Base-by-base conservation (phyloP, 1,284 basidiomycete species). In the Ceratobasidium sp. region DNA sequence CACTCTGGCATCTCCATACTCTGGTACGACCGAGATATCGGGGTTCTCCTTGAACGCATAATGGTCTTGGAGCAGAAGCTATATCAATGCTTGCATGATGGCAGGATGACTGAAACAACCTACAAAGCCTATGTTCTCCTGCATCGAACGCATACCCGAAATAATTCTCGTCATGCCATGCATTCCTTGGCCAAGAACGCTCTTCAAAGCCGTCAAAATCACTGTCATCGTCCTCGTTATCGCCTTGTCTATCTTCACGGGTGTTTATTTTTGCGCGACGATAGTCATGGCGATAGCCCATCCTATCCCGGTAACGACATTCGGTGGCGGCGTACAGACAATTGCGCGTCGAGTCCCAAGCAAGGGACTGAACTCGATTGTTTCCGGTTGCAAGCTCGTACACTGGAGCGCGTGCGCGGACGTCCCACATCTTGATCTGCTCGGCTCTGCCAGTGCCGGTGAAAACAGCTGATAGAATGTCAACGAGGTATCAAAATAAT, bases 11-110 rank as follows among this genome's bases (percentile, higher is more conserved):
- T 69, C 25, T 6, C 76, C 76, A 61, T 76, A 76, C 46, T 62
- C 66, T 3, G 76, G 76, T 5, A 76, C 17, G 5, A 49, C 40
- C 5, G 64, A 59, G 2, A 32, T 40, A 62, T 70, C 44, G 4
- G 76, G 64, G n/a, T 76, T 46, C 19, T 59, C 66, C 34, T 76
- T 76, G 76, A 76, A 76, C 7, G 56, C 76, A 69, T 76, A 76
- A 15, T 56, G 66, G 29, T 43, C 76, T 40, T 76, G 22, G 9
- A 32, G 9, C 9, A 64, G 34, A 32, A 3, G 17, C 22, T 44
- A 1, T 29, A 19, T 43, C n/a, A 32, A 40, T 25, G 7, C 5
- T 19, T 5, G 11, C 29, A 11, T n/a, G 2, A 40, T 34, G 2
- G 3, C n/a, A 43, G 7, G 51, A 46, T 4, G 11, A 17, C 13